phyloP scores from a whole-genome alignment of 495 filamentous ascomycete genomes.

The Hypomontagnella submonticulosa region DNA sequence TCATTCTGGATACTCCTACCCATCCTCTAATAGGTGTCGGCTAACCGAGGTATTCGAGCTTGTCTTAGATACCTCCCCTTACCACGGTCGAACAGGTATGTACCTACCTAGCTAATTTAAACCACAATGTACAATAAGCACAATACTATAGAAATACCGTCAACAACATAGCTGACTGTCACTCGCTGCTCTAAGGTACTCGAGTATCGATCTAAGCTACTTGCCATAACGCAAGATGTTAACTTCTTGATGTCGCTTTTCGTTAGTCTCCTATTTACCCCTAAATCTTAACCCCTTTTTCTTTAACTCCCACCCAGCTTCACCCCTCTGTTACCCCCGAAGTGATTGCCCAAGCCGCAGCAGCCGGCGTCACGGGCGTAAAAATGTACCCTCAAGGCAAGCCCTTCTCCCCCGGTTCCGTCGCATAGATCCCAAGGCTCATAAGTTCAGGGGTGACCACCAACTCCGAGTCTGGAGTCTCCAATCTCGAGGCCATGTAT shows the following conservation, averaged over 20 bases:
- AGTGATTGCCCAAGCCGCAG: conserved; percentile 77
- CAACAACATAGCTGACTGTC: too few relatives aligned
- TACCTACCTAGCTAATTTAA: background rate
- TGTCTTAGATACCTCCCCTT: conserved; percentile 30
- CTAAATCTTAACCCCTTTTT: background rate
- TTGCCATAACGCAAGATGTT: conserved; percentile 75
- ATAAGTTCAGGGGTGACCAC: conserved; percentile 73
- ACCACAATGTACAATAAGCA: background rate
- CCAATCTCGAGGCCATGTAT: conserved; percentile 65
- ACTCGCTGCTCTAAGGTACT: conserved; percentile 82
- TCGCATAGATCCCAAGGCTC: conserved; percentile 9
- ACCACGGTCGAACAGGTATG: conserved; percentile 35
- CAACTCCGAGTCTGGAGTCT: conserved; percentile 83
- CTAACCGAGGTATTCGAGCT: conserved; percentile 8
- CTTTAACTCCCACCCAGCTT: conserved; percentile 38
- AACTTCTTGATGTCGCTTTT: conserved; percentile 92
- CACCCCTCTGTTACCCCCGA: conserved; percentile 81
- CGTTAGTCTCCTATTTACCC: conserved; percentile 38
- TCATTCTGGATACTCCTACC: background rate
- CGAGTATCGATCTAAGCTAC: conserved; percentile 75
- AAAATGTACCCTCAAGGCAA: conserved; percentile 75
- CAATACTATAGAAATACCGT: background rate
- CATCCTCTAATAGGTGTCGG: background rate
- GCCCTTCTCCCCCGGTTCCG: background rate
- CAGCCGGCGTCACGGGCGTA: conserved; percentile 71